Conservation (phyloP, 768 basidiomycete species). For the Vishniacozyma victoriae region DNA sequence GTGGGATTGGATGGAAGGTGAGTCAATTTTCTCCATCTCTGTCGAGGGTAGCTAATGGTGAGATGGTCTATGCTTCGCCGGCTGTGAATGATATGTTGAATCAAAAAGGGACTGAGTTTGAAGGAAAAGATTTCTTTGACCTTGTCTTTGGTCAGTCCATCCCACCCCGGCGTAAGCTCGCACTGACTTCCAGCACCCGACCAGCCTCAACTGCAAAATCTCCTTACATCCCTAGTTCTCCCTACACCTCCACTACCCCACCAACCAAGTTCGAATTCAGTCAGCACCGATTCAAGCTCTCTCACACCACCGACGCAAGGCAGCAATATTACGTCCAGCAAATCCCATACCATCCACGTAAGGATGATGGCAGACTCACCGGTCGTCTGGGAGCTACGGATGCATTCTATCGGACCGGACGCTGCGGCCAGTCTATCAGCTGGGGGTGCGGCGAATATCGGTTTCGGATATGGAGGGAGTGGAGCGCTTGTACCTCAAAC, state of each 20-base stretch:
- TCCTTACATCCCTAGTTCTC: constrained; percentile 11
- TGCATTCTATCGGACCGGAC: constrained; percentile 31
- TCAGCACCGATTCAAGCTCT: not conserved
- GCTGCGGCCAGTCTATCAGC: constrained; percentile 3
- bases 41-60: not conserved
- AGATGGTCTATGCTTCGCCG: constrained; percentile 43
- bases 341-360: constrained; percentile 23
- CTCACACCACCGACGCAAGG: constrained; percentile 9
- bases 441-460: constrained; percentile 1
- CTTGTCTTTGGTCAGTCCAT: constrained; percentile 34
- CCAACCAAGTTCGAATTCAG: not conserved
- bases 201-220: constrained; percentile 20
- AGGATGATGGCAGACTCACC: constrained; percentile 20
- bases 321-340: too few species aligned
- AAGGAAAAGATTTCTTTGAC: constrained; percentile 42
- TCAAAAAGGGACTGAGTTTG: constrained; percentile 34
- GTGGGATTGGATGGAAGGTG: constrained; percentile 23
- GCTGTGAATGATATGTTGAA: constrained; percentile 37
- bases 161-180: not conserved
- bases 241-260: constrained; percentile 5
- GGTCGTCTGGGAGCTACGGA: constrained; percentile 32
- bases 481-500: constrained; percentile 9
- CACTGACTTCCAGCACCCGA: constrained; percentile 13
- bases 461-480: constrained; percentile 2
- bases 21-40: not conserved